Base-by-base conservation (phyloP, 1,284 basidiomycete species). In the Trichosporon coremiiforme region DNA sequence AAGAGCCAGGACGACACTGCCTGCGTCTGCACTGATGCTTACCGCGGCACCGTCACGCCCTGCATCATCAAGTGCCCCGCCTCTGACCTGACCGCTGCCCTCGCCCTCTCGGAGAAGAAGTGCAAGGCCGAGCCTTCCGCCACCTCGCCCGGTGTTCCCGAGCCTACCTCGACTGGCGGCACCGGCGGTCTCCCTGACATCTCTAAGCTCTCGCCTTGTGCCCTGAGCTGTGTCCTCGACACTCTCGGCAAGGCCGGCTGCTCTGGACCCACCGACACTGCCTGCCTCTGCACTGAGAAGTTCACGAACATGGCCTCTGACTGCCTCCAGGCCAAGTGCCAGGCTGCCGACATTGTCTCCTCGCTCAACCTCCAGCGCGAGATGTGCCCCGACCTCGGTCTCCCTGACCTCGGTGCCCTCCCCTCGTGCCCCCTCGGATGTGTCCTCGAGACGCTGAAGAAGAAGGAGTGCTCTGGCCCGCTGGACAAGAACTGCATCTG, bases 401-500 rank as follows among this genome's bases (percentile, higher is more conserved):
- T 68, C 9, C 68, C 68, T 25, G 29, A 68, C 68, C 68, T 68
- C 31, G 9, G 15, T 25, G 4, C 10, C 10, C 53, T 68, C 20
- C 25, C 64, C 29, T 9, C 53, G 9, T 68, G 68, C 22, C 64
- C 55, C 2, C 53, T 29, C n/a, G 7, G 7, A 20, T 65, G 64
- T 13, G 64, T 68, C 12, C 15, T 65, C 55, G 41, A 60, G 25
- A 50, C 64, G 17, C 53, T 68, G 29, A 13, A 31, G 25, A 35
- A 22, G 53, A 22, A 20, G n/a, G 13, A 65, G 29, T 68, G 68
- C 20, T n/a, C 17, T 2, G 68, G 68, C 20, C 68, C 68, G 36
- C 68, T 68, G 33, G 68, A 68, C 64, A 65, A 60, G 36, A 29
- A 65, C 29, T 68, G 68, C 41, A 65, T 68, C 68, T 68, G 68